These are phyloP conservation scores for Tetrahymena elliotti DNA, from an alignment of 73 alveolate species.

Conservation along the genomic window DNA sequence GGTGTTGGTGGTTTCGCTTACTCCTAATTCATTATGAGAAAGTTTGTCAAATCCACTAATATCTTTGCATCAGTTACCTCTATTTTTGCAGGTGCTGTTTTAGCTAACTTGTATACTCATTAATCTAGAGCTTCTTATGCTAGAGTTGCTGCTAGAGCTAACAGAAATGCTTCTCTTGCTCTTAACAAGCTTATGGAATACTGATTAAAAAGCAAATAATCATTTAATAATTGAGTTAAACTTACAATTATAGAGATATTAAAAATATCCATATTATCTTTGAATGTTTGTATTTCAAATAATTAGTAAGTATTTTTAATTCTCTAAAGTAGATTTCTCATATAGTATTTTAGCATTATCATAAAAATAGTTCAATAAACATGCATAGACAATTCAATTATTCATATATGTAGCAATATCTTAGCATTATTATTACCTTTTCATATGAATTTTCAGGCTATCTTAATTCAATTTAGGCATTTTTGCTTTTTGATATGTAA, in stretches of 20 bases:
- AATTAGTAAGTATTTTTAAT: neutral
- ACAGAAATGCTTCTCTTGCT: neutral
- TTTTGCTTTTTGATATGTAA: neutral
- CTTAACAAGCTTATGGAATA: neutral
- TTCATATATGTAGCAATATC: neutral
- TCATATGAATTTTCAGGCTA: neutral
- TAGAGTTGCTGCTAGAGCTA: neutral
- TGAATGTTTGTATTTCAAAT: neutral
- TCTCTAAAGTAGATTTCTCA: neutral
- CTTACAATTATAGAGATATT: neutral
- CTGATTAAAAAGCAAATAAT: neutral
- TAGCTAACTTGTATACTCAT: neutral
- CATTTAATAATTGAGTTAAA: neutral
- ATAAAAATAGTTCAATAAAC: neutral
- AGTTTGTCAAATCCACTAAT: neutral
- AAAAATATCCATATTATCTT: neutral
- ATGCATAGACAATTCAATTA: neutral
- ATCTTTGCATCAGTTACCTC: conserved; percentile 2
- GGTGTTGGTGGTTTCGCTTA: conserved; percentile 1
- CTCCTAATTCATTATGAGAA: neutral
- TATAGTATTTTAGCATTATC: neutral
- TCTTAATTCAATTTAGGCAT: neutral
- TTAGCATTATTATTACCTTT: neutral
- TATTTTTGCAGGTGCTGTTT: neutral
- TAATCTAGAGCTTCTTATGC: neutral